A percentile compares a stretch with the other conserved stretches of the same genome.
Evolutionary conservation across 2,329 filamentous ascomycete genomes (phyloP).

Genomic region (Dactylellina sp.): DNA sequence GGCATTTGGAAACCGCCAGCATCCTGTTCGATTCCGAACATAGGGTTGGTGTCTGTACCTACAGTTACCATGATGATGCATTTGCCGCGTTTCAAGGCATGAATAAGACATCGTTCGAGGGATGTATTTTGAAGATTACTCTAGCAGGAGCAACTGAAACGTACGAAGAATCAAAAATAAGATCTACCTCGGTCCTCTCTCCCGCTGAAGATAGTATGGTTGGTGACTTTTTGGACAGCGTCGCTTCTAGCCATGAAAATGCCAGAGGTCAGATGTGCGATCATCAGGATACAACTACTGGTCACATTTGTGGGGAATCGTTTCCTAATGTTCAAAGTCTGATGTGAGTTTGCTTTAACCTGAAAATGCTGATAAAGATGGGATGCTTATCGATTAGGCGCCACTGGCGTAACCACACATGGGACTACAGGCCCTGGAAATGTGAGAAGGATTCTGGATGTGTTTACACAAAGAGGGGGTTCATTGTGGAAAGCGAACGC

Average conservation of each 20-base stretch:
- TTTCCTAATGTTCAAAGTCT: slow-evolving; percentile 19
- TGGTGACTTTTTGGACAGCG: slow-evolving; percentile 20
- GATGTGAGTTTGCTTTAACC: slow-evolving; percentile 28
- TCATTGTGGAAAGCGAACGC: slow-evolving; percentile 48
- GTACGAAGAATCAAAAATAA: slow-evolving; percentile 46
- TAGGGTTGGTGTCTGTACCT: slow-evolving; percentile 35
- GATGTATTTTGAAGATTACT: slow-evolving; percentile 26
- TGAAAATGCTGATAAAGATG: background rate
- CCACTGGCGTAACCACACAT: slow-evolving; percentile 52
- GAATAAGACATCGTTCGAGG: slow-evolving; percentile 48
- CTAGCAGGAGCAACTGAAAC: slow-evolving; percentile 39
- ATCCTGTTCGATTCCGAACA: slow-evolving; percentile 29
- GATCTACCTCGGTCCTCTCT: background rate
- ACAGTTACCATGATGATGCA: slow-evolving; percentile 47
- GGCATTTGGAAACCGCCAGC: slow-evolving; percentile 31
- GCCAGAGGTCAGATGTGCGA: slow-evolving; percentile 50
- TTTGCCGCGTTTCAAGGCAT: slow-evolving; percentile 51
- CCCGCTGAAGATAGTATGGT: slow-evolving; percentile 5
- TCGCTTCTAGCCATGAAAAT: slow-evolving; percentile 12
- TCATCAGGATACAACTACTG: slow-evolving; percentile 41
- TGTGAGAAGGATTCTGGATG: slow-evolving; percentile 42
- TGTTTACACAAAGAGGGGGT: slow-evolving; percentile 39
- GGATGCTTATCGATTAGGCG: slow-evolving; percentile 19
- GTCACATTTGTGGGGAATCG: slow-evolving; percentile 45
- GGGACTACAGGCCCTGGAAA: slow-evolving; percentile 48